Percentiles rank a stretch among this genome's conserved stretches.
phyloP scores from a whole-genome alignment of 768 basidiomycete genomes.

The Sistotremastrum niveocremeum region DNA sequence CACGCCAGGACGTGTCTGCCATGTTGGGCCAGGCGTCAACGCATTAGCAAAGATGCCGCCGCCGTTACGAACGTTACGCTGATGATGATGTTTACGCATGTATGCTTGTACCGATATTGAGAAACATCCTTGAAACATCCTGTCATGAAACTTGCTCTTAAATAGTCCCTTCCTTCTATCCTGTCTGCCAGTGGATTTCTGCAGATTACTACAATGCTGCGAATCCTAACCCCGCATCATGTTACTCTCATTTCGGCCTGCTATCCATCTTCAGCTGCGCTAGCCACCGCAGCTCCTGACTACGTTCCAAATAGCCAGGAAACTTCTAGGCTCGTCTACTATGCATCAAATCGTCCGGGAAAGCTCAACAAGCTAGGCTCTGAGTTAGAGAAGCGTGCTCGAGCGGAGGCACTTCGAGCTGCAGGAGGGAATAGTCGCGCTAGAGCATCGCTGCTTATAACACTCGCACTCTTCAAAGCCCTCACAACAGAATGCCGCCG shows the following conservation, averaged over 20 bases:
- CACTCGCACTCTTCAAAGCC: conserved; percentile 68
- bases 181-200: not conserved
- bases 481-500: conserved; percentile 78
- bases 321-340: conserved; percentile 73
- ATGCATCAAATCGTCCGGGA: conserved; percentile 72
- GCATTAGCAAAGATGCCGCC: not conserved
- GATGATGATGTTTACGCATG: conserved; percentile 16
- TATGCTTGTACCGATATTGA: conserved; percentile 3
- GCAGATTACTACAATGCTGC: conserved; percentile 33
- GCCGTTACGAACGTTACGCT: not conserved
- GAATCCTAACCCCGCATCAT: conserved; percentile 72
- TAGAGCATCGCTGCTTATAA: conserved; percentile 74
- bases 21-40: conserved; percentile 7
- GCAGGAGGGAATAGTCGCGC: conserved; percentile 62
- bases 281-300: conserved; percentile 62
- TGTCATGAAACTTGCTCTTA: not conserved
- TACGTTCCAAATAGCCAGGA: conserved; percentile 77
- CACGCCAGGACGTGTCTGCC: conserved; percentile 20
- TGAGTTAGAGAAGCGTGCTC: conserved; percentile 67
- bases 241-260: conserved; percentile 73
- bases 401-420: conserved; percentile 50
- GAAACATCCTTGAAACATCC: not conserved
- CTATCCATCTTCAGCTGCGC: conserved; percentile 67
- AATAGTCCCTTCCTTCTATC: conserved; percentile 5
- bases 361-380: conserved; percentile 65